A percentile compares a stretch with the other conserved stretches of the same genome.
These are phyloP conservation scores for Thamnidium elegans DNA, from an alignment of 192 early-diverging fungal genomes.

Conservation along the genomic window DNA sequence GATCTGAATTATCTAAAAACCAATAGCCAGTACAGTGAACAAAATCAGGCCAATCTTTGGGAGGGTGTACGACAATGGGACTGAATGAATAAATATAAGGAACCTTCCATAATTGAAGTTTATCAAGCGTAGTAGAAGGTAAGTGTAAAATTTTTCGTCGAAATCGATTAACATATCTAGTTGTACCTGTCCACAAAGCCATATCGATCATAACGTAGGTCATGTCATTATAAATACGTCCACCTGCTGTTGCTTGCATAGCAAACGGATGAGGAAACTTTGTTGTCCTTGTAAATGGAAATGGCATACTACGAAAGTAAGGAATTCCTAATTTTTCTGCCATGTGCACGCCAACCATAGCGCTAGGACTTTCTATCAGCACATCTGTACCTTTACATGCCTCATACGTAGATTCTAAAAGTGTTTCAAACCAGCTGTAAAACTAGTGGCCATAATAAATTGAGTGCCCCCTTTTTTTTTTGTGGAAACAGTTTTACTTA, in stretches of 20 bases:
- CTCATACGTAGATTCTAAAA: conserved; percentile 52
- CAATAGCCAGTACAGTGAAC: conserved; percentile 68
- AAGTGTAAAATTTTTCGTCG: conserved; percentile 47
- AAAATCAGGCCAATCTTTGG: conserved; percentile 64
- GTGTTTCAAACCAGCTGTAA: conserved; percentile 60
- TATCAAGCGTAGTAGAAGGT: conserved; percentile 45
- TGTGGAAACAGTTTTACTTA: conserved; percentile 12
- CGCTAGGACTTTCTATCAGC: conserved; percentile 65
- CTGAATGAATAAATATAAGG: conserved; percentile 64
- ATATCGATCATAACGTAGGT: conserved; percentile 67
- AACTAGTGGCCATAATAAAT: conserved; percentile 34
- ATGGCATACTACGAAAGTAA: conserved; percentile 62
- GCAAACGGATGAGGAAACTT: conserved; percentile 69
- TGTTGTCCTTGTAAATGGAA: conserved; percentile 70
- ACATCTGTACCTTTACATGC: conserved; percentile 64
- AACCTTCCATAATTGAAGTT: conserved; percentile 45
- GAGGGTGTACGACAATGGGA: conserved; percentile 52
- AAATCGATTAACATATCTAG: conserved; percentile 56
- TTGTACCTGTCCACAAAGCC: conserved; percentile 60
- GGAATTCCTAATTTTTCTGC: conserved; percentile 61
- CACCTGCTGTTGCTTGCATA: conserved; percentile 40
- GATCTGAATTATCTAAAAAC: conserved; percentile 65
- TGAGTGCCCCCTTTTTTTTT: no score
- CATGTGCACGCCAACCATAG: conserved; percentile 67
- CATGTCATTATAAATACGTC: conserved; percentile 57